These are phyloP conservation scores for Polytrichum formosum DNA, from an alignment of 225 moss, liverwort and hornwort species.

Conservation along the genomic window DNA sequence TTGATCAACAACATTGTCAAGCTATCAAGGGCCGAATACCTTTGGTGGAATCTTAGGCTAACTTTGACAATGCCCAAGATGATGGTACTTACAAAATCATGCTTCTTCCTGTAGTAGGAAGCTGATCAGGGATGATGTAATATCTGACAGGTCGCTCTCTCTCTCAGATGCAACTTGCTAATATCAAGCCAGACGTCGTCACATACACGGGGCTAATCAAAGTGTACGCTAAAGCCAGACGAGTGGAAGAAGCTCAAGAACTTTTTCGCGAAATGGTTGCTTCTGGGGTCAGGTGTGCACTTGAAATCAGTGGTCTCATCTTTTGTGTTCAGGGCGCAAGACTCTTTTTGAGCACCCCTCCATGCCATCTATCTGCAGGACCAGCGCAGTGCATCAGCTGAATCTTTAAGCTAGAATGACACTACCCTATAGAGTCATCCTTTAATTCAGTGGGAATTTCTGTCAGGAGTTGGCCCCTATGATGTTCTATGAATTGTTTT, in stretches of 20 bases:
- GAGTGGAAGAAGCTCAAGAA: slow-evolving; percentile 67
- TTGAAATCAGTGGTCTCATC: neutral
- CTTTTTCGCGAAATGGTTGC: slow-evolving; percentile 81
- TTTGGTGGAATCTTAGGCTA: too few species aligned
- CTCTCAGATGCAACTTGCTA: slow-evolving; percentile 90
- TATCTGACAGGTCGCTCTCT: slow-evolving; percentile 59
- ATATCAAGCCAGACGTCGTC: slow-evolving; percentile 64
- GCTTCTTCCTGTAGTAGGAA: slow-evolving; percentile 15
- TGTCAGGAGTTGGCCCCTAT: too few species aligned
- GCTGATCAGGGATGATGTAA: slow-evolving; percentile 49
- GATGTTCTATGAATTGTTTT: too few species aligned
- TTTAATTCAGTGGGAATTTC: too few species aligned
- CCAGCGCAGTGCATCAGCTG: too few species aligned
- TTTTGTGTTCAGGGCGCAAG: neutral
- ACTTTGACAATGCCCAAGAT: too few species aligned
- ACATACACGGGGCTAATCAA: slow-evolving; percentile 80
- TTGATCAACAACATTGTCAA: too few species aligned
- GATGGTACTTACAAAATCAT: neutral
- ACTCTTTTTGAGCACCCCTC: neutral
- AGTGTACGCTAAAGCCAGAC: slow-evolving; percentile 67
- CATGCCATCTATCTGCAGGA: too few species aligned
- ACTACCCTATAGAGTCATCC: too few species aligned
- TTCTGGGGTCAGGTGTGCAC: slow-evolving; percentile 60
- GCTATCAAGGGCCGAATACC: too few species aligned
- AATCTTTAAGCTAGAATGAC: too few species aligned